Evolutionary conservation across 2,329 filamentous ascomycete genomes (phyloP).

Genomic region (Bipolaris victoriae): DNA sequence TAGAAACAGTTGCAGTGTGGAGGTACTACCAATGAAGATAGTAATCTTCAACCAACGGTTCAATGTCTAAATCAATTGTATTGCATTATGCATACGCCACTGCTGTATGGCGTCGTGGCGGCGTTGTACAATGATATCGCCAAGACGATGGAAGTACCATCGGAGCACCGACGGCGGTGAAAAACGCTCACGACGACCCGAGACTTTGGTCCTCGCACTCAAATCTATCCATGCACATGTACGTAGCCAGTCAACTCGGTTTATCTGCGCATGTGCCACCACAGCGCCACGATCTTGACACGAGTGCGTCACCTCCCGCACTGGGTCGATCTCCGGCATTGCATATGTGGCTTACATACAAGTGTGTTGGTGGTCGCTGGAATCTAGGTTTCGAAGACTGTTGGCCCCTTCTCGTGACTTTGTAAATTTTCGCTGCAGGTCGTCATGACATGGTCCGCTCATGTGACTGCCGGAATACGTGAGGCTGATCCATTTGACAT

Average conservation of each 20-base stretch:
- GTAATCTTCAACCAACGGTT: conserved; percentile 29
- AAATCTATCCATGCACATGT: conserved; percentile 23
- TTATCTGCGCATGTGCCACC: conserved; percentile 24
- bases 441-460: conserved; percentile 8
- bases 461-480: conserved; percentile 1
- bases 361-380: conserved; percentile 20
- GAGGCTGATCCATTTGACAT: conserved; percentile 21
- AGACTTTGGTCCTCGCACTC: conserved; percentile 28
- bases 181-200: conserved; percentile 38
- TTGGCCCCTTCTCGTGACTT: conserved; percentile 9
- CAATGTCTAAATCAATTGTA: conserved; percentile 30
- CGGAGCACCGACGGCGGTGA: conserved; percentile 32
- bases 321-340: conserved; percentile 24
- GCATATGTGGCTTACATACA: conserved; percentile 36
- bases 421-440: conserved; percentile 11
- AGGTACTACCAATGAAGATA: conserved; percentile 24
- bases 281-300: conserved; percentile 13
- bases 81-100: conserved; percentile 37
- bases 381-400: background rate
- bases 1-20: conserved; percentile 21
- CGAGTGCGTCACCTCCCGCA: background rate
- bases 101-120: conserved; percentile 29
- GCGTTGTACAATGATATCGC: conserved; percentile 46
- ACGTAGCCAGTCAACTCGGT: conserved; percentile 28
- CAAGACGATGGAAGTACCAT: conserved; percentile 38